Evolutionary conservation across 352 stramenopile genomes (phyloP), one percentile per base, ranked within the genome.

Genomic region (Phytophthora palmivora): DNA sequence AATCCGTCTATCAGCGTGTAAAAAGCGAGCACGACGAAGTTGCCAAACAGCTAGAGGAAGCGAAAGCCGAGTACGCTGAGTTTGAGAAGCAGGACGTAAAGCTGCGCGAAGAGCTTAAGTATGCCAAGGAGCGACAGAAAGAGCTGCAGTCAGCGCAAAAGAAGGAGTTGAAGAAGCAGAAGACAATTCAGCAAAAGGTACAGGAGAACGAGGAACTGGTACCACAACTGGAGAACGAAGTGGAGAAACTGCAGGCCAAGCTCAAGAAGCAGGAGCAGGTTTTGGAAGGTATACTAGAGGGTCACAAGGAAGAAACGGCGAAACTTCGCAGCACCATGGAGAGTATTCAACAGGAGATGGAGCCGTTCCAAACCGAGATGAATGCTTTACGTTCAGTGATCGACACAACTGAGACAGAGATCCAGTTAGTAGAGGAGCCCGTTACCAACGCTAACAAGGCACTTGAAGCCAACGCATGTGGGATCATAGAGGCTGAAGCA

Each of bases 21-120:
- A 89, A 90, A 41, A 76, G 72, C 10, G 85, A 96, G 55, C 95
- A 98, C 63, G 81, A 98, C 10, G 69, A 59, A 24, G 84, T 98
- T 9, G 80, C 85, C 18, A 68, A 76, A 0, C 86, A 97, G 65
- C 70, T 99, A n/a, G 89, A 94, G 21, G 76, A 84, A 41, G 89
- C 88, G 7, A 98, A 99, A 62, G 75, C 97, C 18, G 86, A 97
- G 51, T 99, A 98, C 67, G 86, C 91, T 7, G 87, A 95, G 14
- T 99, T 98, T 70, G 97, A 99, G 76, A 88, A 97, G 48, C 87
- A 97, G 67, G 97, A 99, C 63, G 98, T 99, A 66, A 98, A 99
- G 77, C 75, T 99, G 41, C 81, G 91, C 24, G 97, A 99, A 82
- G 96, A 99, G 57, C 87, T 99, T 39, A 99, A 99, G 73, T 95